phyloP scores from a whole-genome alignment of 108 stramenopile species.

The Cyclostephanos invisitatus region DNA sequence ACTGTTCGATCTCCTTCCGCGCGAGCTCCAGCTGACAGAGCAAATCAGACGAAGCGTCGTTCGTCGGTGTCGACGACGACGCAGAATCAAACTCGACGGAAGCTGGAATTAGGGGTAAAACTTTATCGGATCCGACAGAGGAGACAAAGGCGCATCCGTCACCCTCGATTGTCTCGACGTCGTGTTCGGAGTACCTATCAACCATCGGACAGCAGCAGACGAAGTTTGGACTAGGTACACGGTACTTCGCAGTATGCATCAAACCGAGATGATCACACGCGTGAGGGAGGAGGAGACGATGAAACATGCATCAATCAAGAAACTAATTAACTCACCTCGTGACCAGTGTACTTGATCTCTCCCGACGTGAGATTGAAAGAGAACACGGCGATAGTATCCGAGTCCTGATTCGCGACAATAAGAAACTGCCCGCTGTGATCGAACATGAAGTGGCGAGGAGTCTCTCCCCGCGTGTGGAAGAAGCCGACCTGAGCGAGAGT shows the following conservation, averaged over 20 bases:
- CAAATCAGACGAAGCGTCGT: conserved; percentile 25
- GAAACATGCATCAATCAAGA: too few species aligned
- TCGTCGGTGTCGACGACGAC: not conserved
- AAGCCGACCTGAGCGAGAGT: conserved; percentile 77
- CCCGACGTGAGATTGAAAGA: conserved; percentile 84
- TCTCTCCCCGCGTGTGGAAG: conserved; percentile 93
- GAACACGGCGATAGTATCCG: conserved; percentile 87
- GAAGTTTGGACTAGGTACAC: conserved; percentile 93
- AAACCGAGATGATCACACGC: not conserved
- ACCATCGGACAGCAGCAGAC: conserved; percentile 82
- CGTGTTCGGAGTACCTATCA: conserved; percentile 29
- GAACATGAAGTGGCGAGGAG: conserved; percentile 94
- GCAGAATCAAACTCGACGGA: conserved; percentile 15
- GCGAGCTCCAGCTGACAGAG: conserved; percentile 33
- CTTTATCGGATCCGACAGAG: not conserved
- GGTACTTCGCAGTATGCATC: conserved; percentile 30
- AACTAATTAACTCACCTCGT: conserved; percentile 38
- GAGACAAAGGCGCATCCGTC: conserved; percentile 6
- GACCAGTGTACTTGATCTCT: conserved; percentile 87
- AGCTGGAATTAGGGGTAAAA: conserved; percentile 20
- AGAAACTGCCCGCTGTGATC: conserved; percentile 88
- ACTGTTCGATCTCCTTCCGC: conserved; percentile 30
- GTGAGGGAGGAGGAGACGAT: not conserved
- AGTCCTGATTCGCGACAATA: conserved; percentile 94
- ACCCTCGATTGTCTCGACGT: conserved; percentile 10